Conservation (phyloP, 306 rosid genomes). For the Herpetospermum pedunculosum region DNA sequence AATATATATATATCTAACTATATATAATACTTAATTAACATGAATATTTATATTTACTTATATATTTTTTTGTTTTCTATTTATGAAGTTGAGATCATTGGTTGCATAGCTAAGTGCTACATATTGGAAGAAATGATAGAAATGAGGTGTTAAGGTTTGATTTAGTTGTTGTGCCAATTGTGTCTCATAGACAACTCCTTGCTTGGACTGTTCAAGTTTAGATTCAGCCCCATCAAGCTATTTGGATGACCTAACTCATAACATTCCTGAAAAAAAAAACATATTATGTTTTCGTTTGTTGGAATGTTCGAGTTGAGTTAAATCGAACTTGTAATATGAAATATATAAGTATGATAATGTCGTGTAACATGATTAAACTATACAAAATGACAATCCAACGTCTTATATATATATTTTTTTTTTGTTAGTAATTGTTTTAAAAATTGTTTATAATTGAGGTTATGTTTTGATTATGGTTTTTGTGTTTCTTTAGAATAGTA, state of each 20-base stretch:
- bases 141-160: not conserved
- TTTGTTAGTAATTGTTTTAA: too few relatives aligned
- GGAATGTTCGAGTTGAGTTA: not conserved
- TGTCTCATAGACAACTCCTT: slow-evolving; percentile 36
- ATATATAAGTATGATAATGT: not conserved
- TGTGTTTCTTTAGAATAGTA: too few relatives aligned
- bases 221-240: slow-evolving; percentile 26
- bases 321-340: not conserved
- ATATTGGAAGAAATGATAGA: not conserved
- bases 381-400: too few relatives aligned
- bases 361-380: too few relatives aligned
- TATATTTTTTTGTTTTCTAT: not conserved
- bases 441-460: too few relatives aligned
- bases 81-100: not conserved
- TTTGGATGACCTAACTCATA: slow-evolving; percentile 23
- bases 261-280: not conserved
- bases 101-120: not conserved
- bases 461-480: too few relatives aligned
- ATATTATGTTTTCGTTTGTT: not conserved
- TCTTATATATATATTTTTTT: too few relatives aligned
- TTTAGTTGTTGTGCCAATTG: not conserved
- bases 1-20: not conserved
- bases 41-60: not conserved
- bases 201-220: slow-evolving; percentile 37
- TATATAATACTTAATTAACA: not conserved